phyloP scores from a whole-genome alignment of 73 alveolate species.

The Effrenium voratum region DNA sequence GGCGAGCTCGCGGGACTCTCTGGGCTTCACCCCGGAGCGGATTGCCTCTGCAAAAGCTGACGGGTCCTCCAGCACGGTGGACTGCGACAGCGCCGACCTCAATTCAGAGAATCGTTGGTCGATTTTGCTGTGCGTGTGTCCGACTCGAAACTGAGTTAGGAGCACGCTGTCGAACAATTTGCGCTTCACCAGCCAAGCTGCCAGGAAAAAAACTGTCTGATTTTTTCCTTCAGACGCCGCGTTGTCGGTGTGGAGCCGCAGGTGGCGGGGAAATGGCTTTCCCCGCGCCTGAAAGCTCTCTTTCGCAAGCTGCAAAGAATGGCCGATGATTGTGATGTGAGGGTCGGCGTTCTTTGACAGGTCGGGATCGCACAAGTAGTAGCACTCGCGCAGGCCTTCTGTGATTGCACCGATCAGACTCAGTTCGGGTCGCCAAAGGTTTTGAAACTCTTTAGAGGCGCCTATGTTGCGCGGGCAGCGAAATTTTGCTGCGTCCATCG shows the following conservation, averaged over 20 bases:
- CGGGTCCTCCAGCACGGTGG: too few relatives aligned
- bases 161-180: not conserved
- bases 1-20: too few relatives aligned
- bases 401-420: not conserved
- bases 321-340: not conserved
- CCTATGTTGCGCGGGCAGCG: not conserved
- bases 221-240: not conserved
- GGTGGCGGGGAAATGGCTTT: not conserved
- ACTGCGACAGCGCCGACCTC: too few relatives aligned
- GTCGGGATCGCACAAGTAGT: not conserved
- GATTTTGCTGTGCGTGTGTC: too few relatives aligned
- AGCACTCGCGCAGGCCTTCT: not conserved
- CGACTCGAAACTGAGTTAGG: not conserved
- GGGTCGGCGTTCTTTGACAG: not conserved
- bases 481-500: slow-evolving; percentile 18
- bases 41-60: too few relatives aligned
- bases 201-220: not conserved
- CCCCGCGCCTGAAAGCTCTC: not conserved
- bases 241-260: slow-evolving; percentile 25
- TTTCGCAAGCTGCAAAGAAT: not conserved
- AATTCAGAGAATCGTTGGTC: too few relatives aligned
- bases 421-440: not conserved
- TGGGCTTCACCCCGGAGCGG: too few relatives aligned
- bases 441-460: not conserved
- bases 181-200: not conserved